Base-by-base conservation (phyloP, 2,329 filamentous ascomycete genomes). In the Fonsecaea erecta region DNA sequence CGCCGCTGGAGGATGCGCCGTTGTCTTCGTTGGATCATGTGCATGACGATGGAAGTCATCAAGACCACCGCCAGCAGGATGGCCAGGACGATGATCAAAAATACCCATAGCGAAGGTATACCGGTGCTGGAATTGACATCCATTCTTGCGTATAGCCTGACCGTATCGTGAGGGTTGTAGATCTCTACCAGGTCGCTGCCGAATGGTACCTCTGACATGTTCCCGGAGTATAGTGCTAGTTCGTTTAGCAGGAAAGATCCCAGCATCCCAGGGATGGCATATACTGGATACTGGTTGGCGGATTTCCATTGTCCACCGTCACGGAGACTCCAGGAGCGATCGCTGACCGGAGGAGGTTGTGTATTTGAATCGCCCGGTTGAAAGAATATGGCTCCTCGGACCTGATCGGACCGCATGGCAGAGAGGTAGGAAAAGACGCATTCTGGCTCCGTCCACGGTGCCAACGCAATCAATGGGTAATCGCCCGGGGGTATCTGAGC, bases 51-150 rank as follows among this genome's bases (percentile, higher is more conserved):
- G 1, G 87, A 95, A 0, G 88, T 92, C 11, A 81, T 77, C 2
- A 84, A 82, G 48, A 96, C 85, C 63, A 96, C 84, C 51, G 83
- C 74, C 1, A 93, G 76, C 1, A 96, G 80, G 1, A 93, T 85
- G 2, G 85, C 92, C 14, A 93, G 79, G 51, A 96, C 89, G 37
- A 85, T 81, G 30, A 87, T 80, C 4, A 88, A 75, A 72, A 96
- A 96, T 0, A 91, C 86, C 94, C 94, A 98, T 1, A 97, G 82
- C 12, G 86, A 88, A 0, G 92, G 90, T 7, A 93, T 80, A 71
- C 84, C 80, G 56, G 82, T 86, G 82, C 81, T 88, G 70, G 32
- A 71, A 70, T 71, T 43, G 40, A 62, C 63, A 52, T 62, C 52
- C 7, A 70, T 71, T 64, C 62, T 62, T 32, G 60, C 79, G 72